A percentile compares a stretch with the other conserved stretches of the same genome.
Conservation (phyloP, 2,329 filamentous ascomycete genomes). For the Tolypocladium tundrense region DNA sequence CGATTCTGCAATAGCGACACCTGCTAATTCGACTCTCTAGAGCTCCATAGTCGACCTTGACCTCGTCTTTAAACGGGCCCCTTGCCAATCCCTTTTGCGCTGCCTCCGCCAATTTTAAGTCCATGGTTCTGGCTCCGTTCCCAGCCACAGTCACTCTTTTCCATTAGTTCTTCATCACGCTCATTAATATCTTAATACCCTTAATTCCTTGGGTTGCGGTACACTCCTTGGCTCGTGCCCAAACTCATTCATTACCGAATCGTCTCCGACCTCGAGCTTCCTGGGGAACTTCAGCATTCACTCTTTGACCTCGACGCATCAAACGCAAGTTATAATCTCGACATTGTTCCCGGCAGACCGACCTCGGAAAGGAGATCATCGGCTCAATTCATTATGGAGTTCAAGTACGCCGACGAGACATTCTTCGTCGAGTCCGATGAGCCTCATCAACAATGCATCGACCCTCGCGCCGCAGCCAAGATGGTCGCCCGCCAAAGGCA, state of each 20-base stretch:
- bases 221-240: conserved; percentile 21
- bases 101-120: conserved; percentile 19
- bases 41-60: conserved; percentile 27
- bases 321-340: conserved; percentile 1
- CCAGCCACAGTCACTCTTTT: conserved; percentile 50
- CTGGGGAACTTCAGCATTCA: conserved; percentile 40
- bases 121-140: conserved; percentile 35
- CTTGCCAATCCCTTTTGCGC: conserved; percentile 32
- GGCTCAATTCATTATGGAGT: conserved; percentile 33
- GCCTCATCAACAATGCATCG: conserved; percentile 43
- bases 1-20: conserved; percentile 9
- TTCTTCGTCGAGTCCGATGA: conserved; percentile 50
- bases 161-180: conserved; percentile 37
- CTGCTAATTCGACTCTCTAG: conserved; percentile 27
- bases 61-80: conserved; percentile 35
- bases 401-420: conserved; percentile 30
- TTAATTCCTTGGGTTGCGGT: conserved; percentile 29
- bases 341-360: conserved; percentile 4
- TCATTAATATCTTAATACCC: conserved; percentile 51
- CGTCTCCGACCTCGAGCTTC: conserved; percentile 35
- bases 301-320: conserved; percentile 28
- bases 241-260: conserved; percentile 27
- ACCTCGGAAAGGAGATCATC: not conserved
- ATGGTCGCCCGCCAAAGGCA: conserved; percentile 74
- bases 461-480: conserved; percentile 65